A percentile compares a stretch with the other conserved stretches of the same genome.
Conservation (phyloP, 1,139 yeast genomes). For the Geotrichum phurueaensis region DNA sequence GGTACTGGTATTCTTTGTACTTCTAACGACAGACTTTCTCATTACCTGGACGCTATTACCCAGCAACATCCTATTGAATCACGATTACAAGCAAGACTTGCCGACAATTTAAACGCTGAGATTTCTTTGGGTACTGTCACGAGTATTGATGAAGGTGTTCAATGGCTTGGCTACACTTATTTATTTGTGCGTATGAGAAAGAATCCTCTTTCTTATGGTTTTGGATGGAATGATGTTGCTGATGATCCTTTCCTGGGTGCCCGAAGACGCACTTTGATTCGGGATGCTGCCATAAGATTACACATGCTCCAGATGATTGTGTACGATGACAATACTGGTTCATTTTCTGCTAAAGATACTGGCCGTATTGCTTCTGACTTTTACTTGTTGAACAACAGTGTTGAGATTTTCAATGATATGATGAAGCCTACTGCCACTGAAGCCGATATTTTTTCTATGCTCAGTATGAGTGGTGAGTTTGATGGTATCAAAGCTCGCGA, state of each 20-base stretch:
- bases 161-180: constrained; percentile 95
- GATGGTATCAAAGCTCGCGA: constrained; percentile 84
- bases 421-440: constrained; percentile 82
- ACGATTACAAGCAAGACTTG: constrained; percentile 64
- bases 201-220: constrained; percentile 91
- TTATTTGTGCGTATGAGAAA: constrained; percentile 90
- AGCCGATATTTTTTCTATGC: constrained; percentile 83
- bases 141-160: constrained; percentile 87
- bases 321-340: constrained; percentile 77
- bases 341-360: constrained; percentile 77
- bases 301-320: constrained; percentile 89
- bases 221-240: constrained; percentile 76
- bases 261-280: constrained; percentile 67
- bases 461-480: constrained; percentile 91
- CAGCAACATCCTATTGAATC: constrained; percentile 98
- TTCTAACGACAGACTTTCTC: constrained; percentile 72
- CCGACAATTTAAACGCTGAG: constrained; percentile 93
- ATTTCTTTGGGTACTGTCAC: constrained; percentile 93
- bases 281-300: constrained; percentile 72
- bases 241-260: constrained; percentile 78
- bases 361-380: constrained; percentile 96
- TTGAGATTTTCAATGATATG: constrained; percentile 83
- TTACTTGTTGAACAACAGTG: constrained; percentile 74
- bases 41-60: constrained; percentile 76
- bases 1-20: constrained; percentile 94